A percentile compares a stretch with the other conserved stretches of the same genome.
phyloP scores from a whole-genome alignment of 345 rosid species.

The Rhodamnia argentea region DNA sequence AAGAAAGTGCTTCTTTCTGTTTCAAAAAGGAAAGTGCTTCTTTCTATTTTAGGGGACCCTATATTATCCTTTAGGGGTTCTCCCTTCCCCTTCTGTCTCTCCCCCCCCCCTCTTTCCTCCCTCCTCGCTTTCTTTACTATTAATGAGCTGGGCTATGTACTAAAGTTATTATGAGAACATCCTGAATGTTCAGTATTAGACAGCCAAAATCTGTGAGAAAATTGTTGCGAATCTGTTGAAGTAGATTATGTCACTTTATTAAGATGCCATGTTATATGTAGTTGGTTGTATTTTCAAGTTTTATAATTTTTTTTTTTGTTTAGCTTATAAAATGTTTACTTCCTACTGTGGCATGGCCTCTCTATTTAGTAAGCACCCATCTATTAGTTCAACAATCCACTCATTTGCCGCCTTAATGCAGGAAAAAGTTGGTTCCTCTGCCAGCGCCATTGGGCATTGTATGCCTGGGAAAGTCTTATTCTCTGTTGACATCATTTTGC shows the following conservation, averaged over 20 bases:
- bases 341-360: not conserved
- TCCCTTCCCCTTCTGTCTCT: no score
- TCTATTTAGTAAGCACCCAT: not conserved
- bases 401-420: slow-evolving; percentile 17
- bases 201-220: not conserved
- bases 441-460: slow-evolving; percentile 81
- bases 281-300: not conserved
- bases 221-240: not conserved
- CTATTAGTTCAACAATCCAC: not conserved
- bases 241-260: not conserved
- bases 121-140: no score
- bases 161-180: not conserved
- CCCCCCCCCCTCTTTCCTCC: no score
- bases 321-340: not conserved
- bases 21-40: no score
- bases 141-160: not conserved
- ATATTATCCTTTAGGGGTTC: not conserved
- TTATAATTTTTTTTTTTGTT: not conserved
- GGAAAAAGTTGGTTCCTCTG: slow-evolving; percentile 79
- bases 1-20: not conserved
- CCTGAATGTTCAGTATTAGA: not conserved
- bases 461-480: slow-evolving; percentile 61
- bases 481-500: slow-evolving; percentile 57
- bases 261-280: not conserved
- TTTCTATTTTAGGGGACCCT: not conserved